phyloP scores from a whole-genome alignment of 2,329 filamentous ascomycete genomes.

The Apiospora saccharicola region DNA sequence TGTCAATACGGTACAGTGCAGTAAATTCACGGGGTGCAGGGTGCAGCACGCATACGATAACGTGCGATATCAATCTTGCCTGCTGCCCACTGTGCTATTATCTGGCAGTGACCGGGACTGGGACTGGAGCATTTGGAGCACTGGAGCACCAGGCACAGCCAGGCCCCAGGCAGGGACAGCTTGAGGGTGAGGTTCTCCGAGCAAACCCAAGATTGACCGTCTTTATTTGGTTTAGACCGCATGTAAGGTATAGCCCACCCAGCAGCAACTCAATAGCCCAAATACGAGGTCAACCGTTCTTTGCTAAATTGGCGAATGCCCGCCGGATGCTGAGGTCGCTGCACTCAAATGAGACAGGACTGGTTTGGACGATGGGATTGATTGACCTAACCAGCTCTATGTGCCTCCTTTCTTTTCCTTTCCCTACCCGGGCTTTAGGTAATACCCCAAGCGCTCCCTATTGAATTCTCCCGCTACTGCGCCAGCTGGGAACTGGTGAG shows the following conservation, averaged over 20 bases:
- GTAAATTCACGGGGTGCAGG: conserved; percentile 13
- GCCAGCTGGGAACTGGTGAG: neutral
- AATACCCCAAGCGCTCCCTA: neutral
- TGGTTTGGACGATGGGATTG: neutral
- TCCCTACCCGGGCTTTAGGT: neutral
- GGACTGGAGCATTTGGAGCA: neutral
- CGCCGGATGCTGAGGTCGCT: neutral
- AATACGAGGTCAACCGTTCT: conserved; percentile 12
- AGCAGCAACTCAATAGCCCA: conserved; percentile 11
- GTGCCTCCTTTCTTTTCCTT: neutral
- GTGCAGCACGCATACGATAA: conserved; percentile 17
- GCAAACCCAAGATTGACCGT: conserved; percentile 19
- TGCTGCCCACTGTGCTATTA: conserved; percentile 19
- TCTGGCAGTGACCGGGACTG: neutral
- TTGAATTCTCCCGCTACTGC: neutral
- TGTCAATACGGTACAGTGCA: conserved; percentile 11
- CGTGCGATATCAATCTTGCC: conserved; percentile 15
- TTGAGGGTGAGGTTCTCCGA: conserved; percentile 2
- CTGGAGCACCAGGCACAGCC: neutral
- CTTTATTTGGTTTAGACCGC: conserved; percentile 17
- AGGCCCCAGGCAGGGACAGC: conserved; percentile 15
- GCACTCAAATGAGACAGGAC: neutral
- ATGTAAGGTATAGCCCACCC: conserved; percentile 11
- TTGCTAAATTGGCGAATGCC: conserved; percentile 8
- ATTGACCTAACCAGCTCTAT: neutral